Evolutionary conservation across 1,139 yeast species (phyloP), one percentile per base, ranked within the genome.

Genomic region (Kazachstania sp.): DNA sequence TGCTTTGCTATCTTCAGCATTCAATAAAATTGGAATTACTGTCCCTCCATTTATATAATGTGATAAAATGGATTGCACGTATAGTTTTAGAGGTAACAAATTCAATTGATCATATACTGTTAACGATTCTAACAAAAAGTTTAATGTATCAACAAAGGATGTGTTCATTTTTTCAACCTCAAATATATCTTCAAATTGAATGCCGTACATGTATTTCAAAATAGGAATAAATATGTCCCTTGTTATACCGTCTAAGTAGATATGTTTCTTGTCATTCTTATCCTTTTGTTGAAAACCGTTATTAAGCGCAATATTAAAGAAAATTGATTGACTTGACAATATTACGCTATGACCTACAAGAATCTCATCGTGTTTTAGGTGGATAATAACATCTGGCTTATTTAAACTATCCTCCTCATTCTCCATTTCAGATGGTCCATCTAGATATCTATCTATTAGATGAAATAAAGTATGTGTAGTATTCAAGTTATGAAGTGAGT

Each of bases 21-120:
- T 81, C 8, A 72, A 68, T 30, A 85, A 60, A 15, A 87, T 60
- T 2, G 73, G 54, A 36, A 79, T 67, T 1, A 82, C 87, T 54
- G 83, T 85, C n/a, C 83, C 85, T n/a, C 78, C 68, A 12, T 67
- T 69, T 11, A 86, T 75, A 51, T 80, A 75, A 48, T 78, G 83
- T 43, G 77, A 71, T 8, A 87, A 61, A n/a, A 75, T 73, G 28
- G 78, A 64, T 58, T 88, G 87, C 47, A 88, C 76, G 30, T 78
- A 64, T 42, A 77, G 75, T 51, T 81, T 79, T 43, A 87, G 68
- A 20, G 77, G 79, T 41, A 75, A 73, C 38, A 87, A 60, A 51
- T 85, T 62, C 15, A 87, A 63, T 54, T 81, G 83, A 57, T 86
- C 92, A 1, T 87, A 69, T 4, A 80, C 65, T 45, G 77, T 80